A percentile compares a stretch with the other conserved stretches of the same genome.
Conservation (phyloP, 106 monocot species). For the Platanthera guangdongensis region DNA sequence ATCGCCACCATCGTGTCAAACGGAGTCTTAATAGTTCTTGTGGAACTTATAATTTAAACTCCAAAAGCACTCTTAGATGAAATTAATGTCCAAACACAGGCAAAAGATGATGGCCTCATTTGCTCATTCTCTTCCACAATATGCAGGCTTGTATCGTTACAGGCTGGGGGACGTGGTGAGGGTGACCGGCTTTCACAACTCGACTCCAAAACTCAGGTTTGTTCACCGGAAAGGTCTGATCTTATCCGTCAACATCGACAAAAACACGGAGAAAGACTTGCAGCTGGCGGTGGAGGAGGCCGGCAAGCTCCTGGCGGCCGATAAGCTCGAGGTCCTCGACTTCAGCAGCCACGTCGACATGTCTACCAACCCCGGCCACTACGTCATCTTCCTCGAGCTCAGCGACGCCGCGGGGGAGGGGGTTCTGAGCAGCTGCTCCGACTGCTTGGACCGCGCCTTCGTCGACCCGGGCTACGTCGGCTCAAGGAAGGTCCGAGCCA, state of each 20-base stretch:
- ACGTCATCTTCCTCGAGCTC: constrained; percentile 83
- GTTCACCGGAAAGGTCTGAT: constrained; percentile 56
- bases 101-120: no score
- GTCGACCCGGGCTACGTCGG: constrained; percentile 58
- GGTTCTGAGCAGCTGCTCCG: constrained; percentile 47
- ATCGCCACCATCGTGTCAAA: no score
- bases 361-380: constrained; percentile 61
- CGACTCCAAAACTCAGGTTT: constrained; percentile 65
- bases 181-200: constrained; percentile 68
- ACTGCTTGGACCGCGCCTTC: constrained; percentile 65
- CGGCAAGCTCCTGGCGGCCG: constrained; percentile 39
- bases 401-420: constrained; percentile 43
- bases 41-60: no score
- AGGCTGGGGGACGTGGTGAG: constrained; percentile 63
- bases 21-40: no score
- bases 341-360: constrained; percentile 66
- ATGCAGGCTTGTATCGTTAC: constrained; percentile 77
- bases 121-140: background rate
- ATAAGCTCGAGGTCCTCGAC: constrained; percentile 77
- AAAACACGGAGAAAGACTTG: constrained; percentile 88
- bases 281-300: constrained; percentile 62
- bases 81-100: no score
- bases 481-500: constrained; percentile 43
- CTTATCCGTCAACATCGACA: constrained; percentile 85
- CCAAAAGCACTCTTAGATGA: no score